Evolutionary conservation across 2,329 filamentous ascomycete species (phyloP).

Genomic region (Trichoderma cornu-damae): DNA sequence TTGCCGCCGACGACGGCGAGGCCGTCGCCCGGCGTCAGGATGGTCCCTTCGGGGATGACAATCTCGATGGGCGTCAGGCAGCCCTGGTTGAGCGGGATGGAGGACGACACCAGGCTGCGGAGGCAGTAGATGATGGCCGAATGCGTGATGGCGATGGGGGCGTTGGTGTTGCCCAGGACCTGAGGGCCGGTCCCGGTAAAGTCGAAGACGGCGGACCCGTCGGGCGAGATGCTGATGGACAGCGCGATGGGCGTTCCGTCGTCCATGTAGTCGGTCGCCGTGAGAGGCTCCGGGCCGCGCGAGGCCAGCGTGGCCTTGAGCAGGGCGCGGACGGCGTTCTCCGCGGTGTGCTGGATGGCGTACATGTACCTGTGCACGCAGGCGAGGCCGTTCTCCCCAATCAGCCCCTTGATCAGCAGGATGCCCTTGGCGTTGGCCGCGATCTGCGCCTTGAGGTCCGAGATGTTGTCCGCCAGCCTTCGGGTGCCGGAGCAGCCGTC

Average conservation of each 20-base stretch:
- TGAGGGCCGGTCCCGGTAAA: constrained; percentile 32
- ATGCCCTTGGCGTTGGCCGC: constrained; percentile 85
- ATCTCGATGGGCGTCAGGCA: constrained; percentile 74
- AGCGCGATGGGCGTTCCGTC: constrained; percentile 75
- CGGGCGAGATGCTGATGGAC: constrained; percentile 66
- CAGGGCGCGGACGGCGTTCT: constrained; percentile 59
- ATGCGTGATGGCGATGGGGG: constrained; percentile 32
- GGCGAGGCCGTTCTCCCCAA: constrained; percentile 66
- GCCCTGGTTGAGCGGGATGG: constrained; percentile 83
- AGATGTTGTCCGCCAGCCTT: constrained; percentile 76
- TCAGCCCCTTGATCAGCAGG: constrained; percentile 63
- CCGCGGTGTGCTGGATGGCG: constrained; percentile 40
- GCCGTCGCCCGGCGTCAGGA: constrained; percentile 69
- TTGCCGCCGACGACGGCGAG: constrained; percentile 82
- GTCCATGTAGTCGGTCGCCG: constrained; percentile 63
- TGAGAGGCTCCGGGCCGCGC: constrained; percentile 23
- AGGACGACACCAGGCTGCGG: constrained; percentile 70
- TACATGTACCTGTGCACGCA: constrained; percentile 60
- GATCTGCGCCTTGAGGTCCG: constrained; percentile 80
- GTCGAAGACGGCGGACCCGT: constrained; percentile 68
- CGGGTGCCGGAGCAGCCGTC: constrained; percentile 73
- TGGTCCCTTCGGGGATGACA: constrained; percentile 64
- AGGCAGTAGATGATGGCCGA: constrained; percentile 79
- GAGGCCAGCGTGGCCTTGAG: constrained; percentile 21
- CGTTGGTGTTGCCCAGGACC: constrained; percentile 33